Evolutionary conservation across 768 basidiomycete genomes (phyloP), one percentile per base, ranked within the genome.

Genomic region (Amylocystis lapponica): DNA sequence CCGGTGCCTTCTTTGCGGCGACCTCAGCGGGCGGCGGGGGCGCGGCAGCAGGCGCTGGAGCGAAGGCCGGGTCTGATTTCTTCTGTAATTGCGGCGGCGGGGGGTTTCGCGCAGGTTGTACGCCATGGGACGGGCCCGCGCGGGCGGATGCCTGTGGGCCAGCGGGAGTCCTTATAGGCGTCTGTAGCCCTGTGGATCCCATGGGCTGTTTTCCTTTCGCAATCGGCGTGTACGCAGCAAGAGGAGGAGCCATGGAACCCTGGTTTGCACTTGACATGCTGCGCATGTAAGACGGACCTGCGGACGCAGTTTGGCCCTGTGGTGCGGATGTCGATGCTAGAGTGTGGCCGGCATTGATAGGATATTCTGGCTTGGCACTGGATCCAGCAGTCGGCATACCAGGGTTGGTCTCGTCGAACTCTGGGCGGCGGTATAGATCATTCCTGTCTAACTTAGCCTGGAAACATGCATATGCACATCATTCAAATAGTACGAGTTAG

Each of bases 361-460:
- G n/a, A n/a, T n/a, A n/a, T n/a, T n/a, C 4, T 31, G 41, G 41
- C 12, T 27, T 49, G 13, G 46, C 34, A 19, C 45, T 27, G 7
- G 49, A 33, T 14, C 55, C 11, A 14, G 23, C 14, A 35, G 20
- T 20, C 7, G 20, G 13, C 2, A 31, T 40, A 11, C 46, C 53
- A 10, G 56, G 34, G n/a, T 45, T 43, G 5, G 38, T 14, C n/a
- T 76, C 77, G 34, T 76, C 72, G 45, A 79, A 83, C 48, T 87
- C 84, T 6, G 83, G 81, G 12, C 81, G 71, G 30, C 86, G 78
- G 56, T 90, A 75, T 1, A 91, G 66, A 16, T 78, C 72, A n/a
- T 58, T 67, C 47, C 74, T 70, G 53, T 89, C 78, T 45, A 91
- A 76, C 58, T 83, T 89, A 9, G 71, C 68, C 83, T 86, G 34